Base-by-base conservation (phyloP, 352 stramenopile species). In the Globisporangium acanthophoron region DNA sequence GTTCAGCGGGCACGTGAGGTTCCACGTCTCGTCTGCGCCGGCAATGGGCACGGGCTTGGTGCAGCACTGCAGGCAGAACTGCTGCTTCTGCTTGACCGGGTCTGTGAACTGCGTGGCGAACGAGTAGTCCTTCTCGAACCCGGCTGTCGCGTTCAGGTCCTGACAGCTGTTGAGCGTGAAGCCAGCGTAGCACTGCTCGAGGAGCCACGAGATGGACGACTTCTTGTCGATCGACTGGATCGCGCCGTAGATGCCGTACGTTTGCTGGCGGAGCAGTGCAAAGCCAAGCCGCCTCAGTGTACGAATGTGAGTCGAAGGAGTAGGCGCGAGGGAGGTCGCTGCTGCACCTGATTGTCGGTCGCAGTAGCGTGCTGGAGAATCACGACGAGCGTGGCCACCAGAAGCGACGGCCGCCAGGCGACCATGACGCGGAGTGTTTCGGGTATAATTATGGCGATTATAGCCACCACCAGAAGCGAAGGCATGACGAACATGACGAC, bases 21-120 rank as follows among this genome's bases (percentile, higher is more conserved):
- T 86, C 81, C 81, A 92, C 8, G 80, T 87, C 57, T 92, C 81
- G 43, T 92, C 81, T 9, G 74, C 79, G 39, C 78, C 73, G 24
- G 45, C 62, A 13, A 60, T 41, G 3, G 77, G 73, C n/a, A 85
- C 77, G n/a, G 81, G 81, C 20, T 81, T 84, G 0, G 79, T 80
- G 52, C 81, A 92, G 62, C 81, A 92, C 57, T 92, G 80, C 11
- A 92, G 54, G 39, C 81, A 92, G 37, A 82, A 92, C 12, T 70
- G 71, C 43, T 72, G 75, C 8, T 37, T 70, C 33, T 56, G 54
- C 56, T 78, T 62, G 44, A 29, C 55, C 5, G 65, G 52, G 50
- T 85, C 76, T 21, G 71, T 82, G 55, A 89, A 89, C 44, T 89
- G 79, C 9, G 61, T 74, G 29, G 69, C 65, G 45, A 89, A 89